Conservation (phyloP, 108 stramenopile species). For the Licmophora abbreviata region DNA sequence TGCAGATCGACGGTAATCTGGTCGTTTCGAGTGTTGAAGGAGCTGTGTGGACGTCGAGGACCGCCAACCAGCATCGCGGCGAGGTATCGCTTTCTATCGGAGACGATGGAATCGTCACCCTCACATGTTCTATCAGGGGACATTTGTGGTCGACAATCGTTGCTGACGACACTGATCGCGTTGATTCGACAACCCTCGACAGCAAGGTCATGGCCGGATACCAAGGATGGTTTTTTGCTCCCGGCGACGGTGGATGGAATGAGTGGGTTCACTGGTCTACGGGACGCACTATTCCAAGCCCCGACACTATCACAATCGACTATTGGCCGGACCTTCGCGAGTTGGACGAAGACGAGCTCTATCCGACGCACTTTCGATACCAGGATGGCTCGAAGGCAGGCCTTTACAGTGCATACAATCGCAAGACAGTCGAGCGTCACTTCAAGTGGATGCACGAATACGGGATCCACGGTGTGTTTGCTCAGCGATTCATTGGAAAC, state of each 20-base stretch:
- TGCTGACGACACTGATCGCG: not conserved
- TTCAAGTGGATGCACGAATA: constrained; percentile 35
- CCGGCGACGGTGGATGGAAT: constrained; percentile 24
- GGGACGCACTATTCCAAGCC: not conserved
- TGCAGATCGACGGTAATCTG: constrained; percentile 5
- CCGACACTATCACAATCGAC: constrained; percentile 17
- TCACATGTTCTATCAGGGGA: not conserved
- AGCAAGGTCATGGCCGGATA: constrained; percentile 15
- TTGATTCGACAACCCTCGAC: not conserved
- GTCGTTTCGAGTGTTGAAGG: not conserved
- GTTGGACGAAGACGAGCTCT: constrained; percentile 25
- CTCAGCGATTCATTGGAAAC: constrained; percentile 22
- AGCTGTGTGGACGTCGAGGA: not conserved
- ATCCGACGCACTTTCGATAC: constrained; percentile 11
- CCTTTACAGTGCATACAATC: constrained; percentile 17
- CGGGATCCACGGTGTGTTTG: constrained; percentile 31
- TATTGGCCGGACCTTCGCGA: constrained; percentile 25
- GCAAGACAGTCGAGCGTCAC: constrained; percentile 29
- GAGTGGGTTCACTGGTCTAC: constrained; percentile 35
- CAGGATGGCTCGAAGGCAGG: constrained; percentile 21
- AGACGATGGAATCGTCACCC: not conserved
- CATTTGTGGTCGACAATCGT: not conserved
- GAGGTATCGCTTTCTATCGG: not conserved
- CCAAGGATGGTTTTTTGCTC: constrained; percentile 37
- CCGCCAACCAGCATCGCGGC: not conserved